Evolutionary conservation across 768 basidiomycete genomes (phyloP), one percentile per base, ranked within the genome.

Genomic region (Clavulina sp.): DNA sequence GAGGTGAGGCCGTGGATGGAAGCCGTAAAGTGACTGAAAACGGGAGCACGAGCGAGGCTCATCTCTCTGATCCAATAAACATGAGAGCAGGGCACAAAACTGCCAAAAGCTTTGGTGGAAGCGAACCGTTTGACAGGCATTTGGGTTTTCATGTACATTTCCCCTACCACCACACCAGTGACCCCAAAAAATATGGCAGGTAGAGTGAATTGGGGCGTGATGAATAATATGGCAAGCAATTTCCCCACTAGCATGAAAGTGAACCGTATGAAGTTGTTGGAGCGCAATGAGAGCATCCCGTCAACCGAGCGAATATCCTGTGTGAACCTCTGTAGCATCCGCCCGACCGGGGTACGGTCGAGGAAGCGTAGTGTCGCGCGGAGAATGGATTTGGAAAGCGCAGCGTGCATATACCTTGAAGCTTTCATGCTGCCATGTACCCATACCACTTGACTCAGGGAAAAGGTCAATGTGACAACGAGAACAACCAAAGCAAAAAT

Each of bases 371-470:
- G 61, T 1, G 81, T 81, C 3, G 77, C 73, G 3, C 75, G 70
- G 13, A 82, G 61, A 0, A 82, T 60, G 9, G 77, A 70, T 26
- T 70, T 62, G 3, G 81, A 54, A 1, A 83, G 67, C 52, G 68
- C 62, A 21, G 59, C 58, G 57, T 81, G 79, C 7, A 83, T 74
- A 4, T 54, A 60, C 52, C 69, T 65, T 3, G 77, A 77, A 1
- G 79, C 80, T 50, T 74, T 65, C 48, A 77, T 58, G 2, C 66
- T 58, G 2, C 76, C 78, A 36, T n/a, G n/a, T n/a, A n/a, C n/a
- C n/a, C n/a, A n/a, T n/a, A n/a, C n/a, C n/a, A n/a, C n/a, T n/a
- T n/a, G n/a, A n/a, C n/a, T n/a, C n/a, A n/a, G n/a, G n/a, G n/a
- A n/a, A n/a, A 43, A 28, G 4, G 23, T 36, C 18, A 36, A 40